Evolutionary conservation across 2,329 filamentous ascomycete species (phyloP).

Genomic region (Diaporthe vaccinii): DNA sequence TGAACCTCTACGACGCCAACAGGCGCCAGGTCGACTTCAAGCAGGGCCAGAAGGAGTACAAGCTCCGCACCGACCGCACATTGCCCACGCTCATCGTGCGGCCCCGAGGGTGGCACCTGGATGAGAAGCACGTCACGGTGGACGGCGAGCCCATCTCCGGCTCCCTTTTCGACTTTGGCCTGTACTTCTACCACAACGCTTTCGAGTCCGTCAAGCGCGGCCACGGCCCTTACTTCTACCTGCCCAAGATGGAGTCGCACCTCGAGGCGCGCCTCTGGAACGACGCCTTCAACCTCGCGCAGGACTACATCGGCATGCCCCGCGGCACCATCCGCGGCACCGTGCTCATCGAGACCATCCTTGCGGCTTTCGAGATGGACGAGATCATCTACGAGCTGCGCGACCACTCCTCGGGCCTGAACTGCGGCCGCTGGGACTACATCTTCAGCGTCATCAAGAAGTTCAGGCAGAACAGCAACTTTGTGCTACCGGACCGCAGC

Average conservation of each 20-base stretch:
- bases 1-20: constrained; percentile 97
- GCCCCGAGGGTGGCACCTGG: constrained; percentile 96
- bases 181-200: constrained; percentile 99
- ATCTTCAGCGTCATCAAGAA: constrained; percentile 99
- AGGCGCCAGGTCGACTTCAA: constrained; percentile 96
- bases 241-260: constrained; percentile 98
- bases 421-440: constrained; percentile 99
- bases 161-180: constrained; percentile 94
- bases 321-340: constrained; percentile 95
- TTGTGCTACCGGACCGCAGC: constrained; percentile 92
- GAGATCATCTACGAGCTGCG: constrained; percentile 99
- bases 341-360: constrained; percentile 97
- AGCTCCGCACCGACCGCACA: constrained; percentile 89
- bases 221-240: constrained; percentile 95
- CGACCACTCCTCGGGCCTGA: constrained; percentile 94
- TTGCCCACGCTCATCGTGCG: constrained; percentile 93
- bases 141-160: constrained; percentile 96
- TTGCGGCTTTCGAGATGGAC: constrained; percentile 99
- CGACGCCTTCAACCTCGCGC: constrained; percentile 94
- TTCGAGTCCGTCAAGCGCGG: constrained; percentile 87
- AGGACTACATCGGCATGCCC: constrained; percentile 91
- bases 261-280: constrained; percentile 98
- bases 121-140: constrained; percentile 97
- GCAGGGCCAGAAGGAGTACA: constrained; percentile 95
- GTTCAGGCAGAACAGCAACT: constrained; percentile 94